A percentile compares a stretch with the other conserved stretches of the same genome.
phyloP scores from a whole-genome alignment of 257 asterid species.

The Thymus quinquecostatus region DNA sequence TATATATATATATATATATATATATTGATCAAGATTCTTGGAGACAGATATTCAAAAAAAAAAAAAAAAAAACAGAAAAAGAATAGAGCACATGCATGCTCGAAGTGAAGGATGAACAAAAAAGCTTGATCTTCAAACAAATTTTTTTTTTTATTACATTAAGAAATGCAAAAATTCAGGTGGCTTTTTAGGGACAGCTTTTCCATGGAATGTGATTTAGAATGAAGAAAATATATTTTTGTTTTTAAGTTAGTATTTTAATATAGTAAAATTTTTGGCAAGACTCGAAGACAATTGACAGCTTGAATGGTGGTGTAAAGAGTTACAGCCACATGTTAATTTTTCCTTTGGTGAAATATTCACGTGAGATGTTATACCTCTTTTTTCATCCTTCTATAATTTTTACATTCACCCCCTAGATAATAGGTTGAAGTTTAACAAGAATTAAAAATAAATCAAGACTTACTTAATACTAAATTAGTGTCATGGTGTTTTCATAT shows the following conservation, averaged over 20 bases:
- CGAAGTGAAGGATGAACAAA: not conserved
- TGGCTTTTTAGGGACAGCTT: conserved; percentile 29
- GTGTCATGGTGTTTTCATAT: no score
- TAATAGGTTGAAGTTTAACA: no score
- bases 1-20: no score
- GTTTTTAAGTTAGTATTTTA: not conserved
- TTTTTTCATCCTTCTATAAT: not conserved
- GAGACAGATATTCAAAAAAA: no score
- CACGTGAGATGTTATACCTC: conserved; percentile 35
- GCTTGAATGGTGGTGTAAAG: conserved; percentile 25
- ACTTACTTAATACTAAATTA: no score
- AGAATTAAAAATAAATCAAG: no score
- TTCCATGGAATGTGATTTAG: conserved; percentile 29
- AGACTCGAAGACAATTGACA: conserved; percentile 34
- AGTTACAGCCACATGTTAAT: conserved; percentile 37
- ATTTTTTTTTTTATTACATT: not conserved
- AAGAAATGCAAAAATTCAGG: conserved; percentile 16
- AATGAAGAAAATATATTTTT: conserved; percentile 5
- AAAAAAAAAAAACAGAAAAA: no score
- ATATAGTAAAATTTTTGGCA: conserved; percentile 25
- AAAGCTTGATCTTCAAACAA: conserved; percentile 9
- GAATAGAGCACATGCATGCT: conserved; percentile 9
- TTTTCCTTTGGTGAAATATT: conserved; percentile 32
- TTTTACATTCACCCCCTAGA: not conserved
- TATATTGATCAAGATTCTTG: no score